Evolutionary conservation across 2,329 filamentous ascomycete genomes (phyloP).

Genomic region (Paraphaeosphaeria sporulosa): DNA sequence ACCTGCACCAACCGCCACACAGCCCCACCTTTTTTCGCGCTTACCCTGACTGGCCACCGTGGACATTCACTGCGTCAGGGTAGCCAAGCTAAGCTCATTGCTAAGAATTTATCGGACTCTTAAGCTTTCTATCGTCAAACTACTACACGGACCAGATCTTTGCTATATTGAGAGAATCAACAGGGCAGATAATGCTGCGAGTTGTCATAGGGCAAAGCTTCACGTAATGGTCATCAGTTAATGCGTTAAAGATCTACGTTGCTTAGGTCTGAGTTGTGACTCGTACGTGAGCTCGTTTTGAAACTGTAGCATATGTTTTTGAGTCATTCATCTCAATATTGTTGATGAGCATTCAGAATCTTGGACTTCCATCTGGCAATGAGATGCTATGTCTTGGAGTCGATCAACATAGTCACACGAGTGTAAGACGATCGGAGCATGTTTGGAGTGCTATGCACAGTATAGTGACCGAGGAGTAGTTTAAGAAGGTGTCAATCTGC

Average conservation of each 20-base stretch:
- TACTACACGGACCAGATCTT: neutral
- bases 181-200: too few relatives aligned
- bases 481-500: neutral
- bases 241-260: too few relatives aligned
- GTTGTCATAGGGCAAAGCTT: too few relatives aligned
- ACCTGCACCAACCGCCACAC: neutral
- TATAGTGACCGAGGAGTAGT: neutral
- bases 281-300: too few relatives aligned
- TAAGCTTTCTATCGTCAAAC: neutral
- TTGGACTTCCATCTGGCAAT: neutral
- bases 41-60: neutral
- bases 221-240: too few relatives aligned
- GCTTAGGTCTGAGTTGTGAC: too few relatives aligned
- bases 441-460: neutral
- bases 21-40: neutral
- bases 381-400: neutral
- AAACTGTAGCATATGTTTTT: too few relatives aligned
- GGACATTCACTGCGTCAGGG: neutral
- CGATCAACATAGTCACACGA: neutral
- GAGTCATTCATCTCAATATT: neutral
- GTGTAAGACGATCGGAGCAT: neutral
- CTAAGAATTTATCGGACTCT: neutral
- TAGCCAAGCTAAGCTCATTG: neutral
- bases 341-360: too few relatives aligned
- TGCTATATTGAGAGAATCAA: too few relatives aligned